Base-by-base conservation (phyloP, 75 land plant species). In the Larix kaempferi region DNA sequence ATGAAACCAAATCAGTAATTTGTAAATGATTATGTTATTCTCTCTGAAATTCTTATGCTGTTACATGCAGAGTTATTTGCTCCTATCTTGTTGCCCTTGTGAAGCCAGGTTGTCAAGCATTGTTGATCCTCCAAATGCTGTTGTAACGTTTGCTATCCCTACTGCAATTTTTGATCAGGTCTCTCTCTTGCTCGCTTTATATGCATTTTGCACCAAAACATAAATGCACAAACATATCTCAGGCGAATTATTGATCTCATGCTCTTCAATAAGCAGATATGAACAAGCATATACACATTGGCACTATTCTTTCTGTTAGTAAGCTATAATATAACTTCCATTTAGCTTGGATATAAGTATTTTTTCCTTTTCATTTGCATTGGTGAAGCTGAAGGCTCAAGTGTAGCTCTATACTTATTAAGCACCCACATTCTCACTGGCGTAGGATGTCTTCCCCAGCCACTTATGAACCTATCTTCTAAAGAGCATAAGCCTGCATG, bases 21-120 rank as follows among this genome's bases (percentile, higher is more conserved):
- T 22, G 37, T 56, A 25, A 39, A 17, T 5, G 15, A 26, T 74
- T 74, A 17, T 56, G 56, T 35, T 16, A 22, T 3, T 57, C 14
- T 56, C 56, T 74, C 37, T 17, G 26, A 62, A 52, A 12, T 25
- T 26, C 66, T 15, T 25, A 57, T 74, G 17, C 11, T 54, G 58
- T 57, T 54, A 35, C 33, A 60, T 41, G 66, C 80, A 84, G 86
- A 37, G 73, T 25, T 84, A 84, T 73, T 58, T 84, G 80, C 86
- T 84, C 37, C 76, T 84, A 12, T 84, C 86, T 22, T 77, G 80
- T 60, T 83, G 85, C 76, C 86, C 86, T 19, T 84, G 86, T 55
- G 86, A 84, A 78, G 86, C 80, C 16, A 85, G 86, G 54, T 17
- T 84, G 14, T 84, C 86, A n/a, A 85, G 86, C 23, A 84, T 84